Percentiles rank a stretch among this genome's conserved stretches.
phyloP scores from a whole-genome alignment of 1,139 yeast species.

The Magnusiomyces fungicola region DNA sequence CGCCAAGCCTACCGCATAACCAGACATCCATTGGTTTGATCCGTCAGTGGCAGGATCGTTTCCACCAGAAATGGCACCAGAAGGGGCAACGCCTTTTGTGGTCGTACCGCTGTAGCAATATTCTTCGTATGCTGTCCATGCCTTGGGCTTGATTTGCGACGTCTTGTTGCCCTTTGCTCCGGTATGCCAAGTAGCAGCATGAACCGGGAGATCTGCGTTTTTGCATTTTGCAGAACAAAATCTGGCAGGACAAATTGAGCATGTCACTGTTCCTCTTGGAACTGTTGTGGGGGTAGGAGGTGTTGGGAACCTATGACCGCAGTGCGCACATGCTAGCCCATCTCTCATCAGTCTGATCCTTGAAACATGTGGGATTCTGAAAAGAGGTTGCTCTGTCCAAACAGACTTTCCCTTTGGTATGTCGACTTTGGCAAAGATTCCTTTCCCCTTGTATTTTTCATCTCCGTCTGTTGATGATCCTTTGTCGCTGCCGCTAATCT shows the following conservation, averaged over 20 bases:
- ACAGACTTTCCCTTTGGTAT: constrained; percentile 41
- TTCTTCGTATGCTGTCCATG: constrained; percentile 50
- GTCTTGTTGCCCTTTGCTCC: background rate
- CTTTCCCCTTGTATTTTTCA: constrained; percentile 26
- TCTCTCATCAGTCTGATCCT: constrained; percentile 51
- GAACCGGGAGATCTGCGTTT: constrained; percentile 42
- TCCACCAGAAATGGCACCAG: background rate
- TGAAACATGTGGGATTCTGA: constrained; percentile 66
- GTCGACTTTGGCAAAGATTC: constrained; percentile 33
- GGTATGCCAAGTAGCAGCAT: constrained; percentile 51
- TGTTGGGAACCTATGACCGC: constrained; percentile 33
- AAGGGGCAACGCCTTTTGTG: background rate
- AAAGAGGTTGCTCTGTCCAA: constrained; percentile 58
- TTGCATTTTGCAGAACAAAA: constrained; percentile 23
- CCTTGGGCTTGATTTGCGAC: constrained; percentile 36
- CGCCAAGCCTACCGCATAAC: constrained; percentile 55
- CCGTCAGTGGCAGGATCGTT: too few relatives aligned
- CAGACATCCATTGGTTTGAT: constrained; percentile 61
- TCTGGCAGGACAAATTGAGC: constrained; percentile 23
- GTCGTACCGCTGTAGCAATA: constrained; percentile 40
- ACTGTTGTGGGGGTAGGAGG: constrained; percentile 39
- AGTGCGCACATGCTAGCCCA: constrained; percentile 73
- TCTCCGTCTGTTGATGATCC: background rate
- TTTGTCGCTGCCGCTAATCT: constrained; percentile 24
- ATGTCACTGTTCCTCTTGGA: constrained; percentile 44